Evolutionary conservation across 2,329 filamentous ascomycete species (phyloP).

Genomic region (Penicillium sp.): DNA sequence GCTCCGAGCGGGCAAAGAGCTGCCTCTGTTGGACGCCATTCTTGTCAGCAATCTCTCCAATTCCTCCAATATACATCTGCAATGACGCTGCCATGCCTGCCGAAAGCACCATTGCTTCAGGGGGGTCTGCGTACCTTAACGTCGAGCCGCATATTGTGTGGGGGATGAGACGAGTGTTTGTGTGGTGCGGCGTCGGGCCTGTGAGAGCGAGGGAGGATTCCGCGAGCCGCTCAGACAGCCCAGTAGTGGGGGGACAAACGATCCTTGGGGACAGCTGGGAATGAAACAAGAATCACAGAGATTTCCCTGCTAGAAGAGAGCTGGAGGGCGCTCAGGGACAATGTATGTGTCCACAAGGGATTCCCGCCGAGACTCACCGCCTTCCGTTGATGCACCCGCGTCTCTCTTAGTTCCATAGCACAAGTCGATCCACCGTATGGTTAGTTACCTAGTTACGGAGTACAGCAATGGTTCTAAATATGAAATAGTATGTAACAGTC

Average conservation of each 20-base stretch:
- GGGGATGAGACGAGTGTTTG: slow-evolving; percentile 29
- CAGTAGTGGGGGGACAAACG: slow-evolving; percentile 17
- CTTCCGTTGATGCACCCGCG: slow-evolving; percentile 14
- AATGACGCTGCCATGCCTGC: neutral
- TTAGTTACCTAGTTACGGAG: too few species aligned
- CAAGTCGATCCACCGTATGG: too few species aligned
- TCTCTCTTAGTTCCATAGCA: neutral
- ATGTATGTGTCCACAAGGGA: slow-evolving; percentile 30
- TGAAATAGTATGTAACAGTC: neutral
- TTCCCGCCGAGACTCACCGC: slow-evolving; percentile 25
- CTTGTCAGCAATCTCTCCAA: slow-evolving; percentile 35
- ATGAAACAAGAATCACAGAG: slow-evolving; percentile 14
- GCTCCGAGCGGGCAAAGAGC: slow-evolving; percentile 83
- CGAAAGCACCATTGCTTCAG: neutral
- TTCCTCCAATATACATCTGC: neutral
- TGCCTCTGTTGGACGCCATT: slow-evolving; percentile 57
- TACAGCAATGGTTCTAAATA: neutral
- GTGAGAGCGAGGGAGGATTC: slow-evolving; percentile 27
- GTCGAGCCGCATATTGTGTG: slow-evolving; percentile 54
- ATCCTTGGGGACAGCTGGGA: slow-evolving; percentile 12
- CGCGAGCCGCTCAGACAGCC: slow-evolving; percentile 35
- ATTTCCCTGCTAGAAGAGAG: slow-evolving; percentile 20
- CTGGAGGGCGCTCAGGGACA: slow-evolving; percentile 25
- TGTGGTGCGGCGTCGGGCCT: slow-evolving; percentile 36
- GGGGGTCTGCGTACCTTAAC: slow-evolving; percentile 49